Evolutionary conservation across 2,329 filamentous ascomycete species (phyloP).

Genomic region (Neonectria neomacrospora): DNA sequence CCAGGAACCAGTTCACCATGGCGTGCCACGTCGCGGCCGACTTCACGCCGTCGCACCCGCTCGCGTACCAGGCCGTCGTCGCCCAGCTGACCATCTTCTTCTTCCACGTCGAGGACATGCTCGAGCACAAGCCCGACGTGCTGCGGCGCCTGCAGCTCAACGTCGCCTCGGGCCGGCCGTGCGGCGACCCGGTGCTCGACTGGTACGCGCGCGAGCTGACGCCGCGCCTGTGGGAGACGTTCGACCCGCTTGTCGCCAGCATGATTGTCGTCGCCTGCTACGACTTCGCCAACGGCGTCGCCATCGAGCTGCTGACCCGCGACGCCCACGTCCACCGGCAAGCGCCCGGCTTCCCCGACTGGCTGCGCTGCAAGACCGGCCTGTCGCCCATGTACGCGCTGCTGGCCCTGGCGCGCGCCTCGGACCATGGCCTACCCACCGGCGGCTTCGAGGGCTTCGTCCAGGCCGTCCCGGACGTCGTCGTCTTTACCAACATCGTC

Average conservation of each 20-base stretch:
- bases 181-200: slow-evolving; percentile 19
- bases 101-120: slow-evolving; percentile 24
- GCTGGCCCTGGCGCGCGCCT: slow-evolving; percentile 13
- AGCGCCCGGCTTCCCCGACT: slow-evolving; percentile 20
- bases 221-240: slow-evolving; percentile 10
- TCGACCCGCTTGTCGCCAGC: slow-evolving; percentile 19
- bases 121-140: slow-evolving; percentile 11
- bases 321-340: slow-evolving; percentile 3
- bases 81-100: slow-evolving; percentile 23
- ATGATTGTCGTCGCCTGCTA: slow-evolving; percentile 33
- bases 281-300: slow-evolving; percentile 37
- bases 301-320: slow-evolving; percentile 25
- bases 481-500: slow-evolving; percentile 27
- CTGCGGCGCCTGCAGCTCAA: slow-evolving; percentile 15
- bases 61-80: slow-evolving; percentile 18
- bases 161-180: slow-evolving; percentile 7
- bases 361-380: slow-evolving; percentile 27
- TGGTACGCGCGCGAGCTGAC: slow-evolving; percentile 19
- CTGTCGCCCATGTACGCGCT: slow-evolving; percentile 28
- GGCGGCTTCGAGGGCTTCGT: slow-evolving; percentile 16
- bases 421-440: slow-evolving; percentile 9
- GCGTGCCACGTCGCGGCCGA: slow-evolving; percentile 26
- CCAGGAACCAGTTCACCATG: slow-evolving; percentile 23
- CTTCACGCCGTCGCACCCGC: slow-evolving; percentile 18
- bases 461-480: slow-evolving; percentile 23